Percentiles rank a stretch among this genome's conserved stretches.
Conservation (phyloP, 129 eudicot genomes). For the Tagetes erecta region DNA sequence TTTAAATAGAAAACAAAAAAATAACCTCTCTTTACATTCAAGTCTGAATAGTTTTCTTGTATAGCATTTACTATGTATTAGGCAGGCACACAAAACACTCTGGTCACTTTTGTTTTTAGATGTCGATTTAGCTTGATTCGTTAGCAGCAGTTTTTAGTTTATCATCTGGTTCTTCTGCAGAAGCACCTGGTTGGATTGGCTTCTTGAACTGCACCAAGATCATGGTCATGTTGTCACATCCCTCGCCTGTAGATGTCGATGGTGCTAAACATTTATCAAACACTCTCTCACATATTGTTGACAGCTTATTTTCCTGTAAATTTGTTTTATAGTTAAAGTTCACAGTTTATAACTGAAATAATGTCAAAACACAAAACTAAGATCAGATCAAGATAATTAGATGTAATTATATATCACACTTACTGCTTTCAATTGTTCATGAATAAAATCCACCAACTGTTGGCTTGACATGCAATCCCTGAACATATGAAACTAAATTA, state of each 20-base stretch:
- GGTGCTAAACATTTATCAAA: slow-evolving; percentile 84
- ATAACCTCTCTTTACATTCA: background rate
- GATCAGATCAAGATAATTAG: background rate
- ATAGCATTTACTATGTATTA: slow-evolving; percentile 12
- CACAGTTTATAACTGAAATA: background rate
- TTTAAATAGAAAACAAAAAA: too few relatives aligned
- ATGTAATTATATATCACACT: slow-evolving; percentile 18
- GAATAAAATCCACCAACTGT: slow-evolving; percentile 80
- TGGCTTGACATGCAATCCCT: slow-evolving; percentile 99
- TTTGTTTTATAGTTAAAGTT: background rate
- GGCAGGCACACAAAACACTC: background rate
- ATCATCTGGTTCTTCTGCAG: slow-evolving; percentile 24
- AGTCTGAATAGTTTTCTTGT: background rate
- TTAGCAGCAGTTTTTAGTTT: slow-evolving; percentile 26
- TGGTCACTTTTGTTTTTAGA: background rate
- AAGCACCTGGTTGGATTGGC: slow-evolving; percentile 27
- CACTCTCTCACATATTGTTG: slow-evolving; percentile 74
- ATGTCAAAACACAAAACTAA: background rate
- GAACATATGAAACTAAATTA: slow-evolving; percentile 22
- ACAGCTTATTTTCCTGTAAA: slow-evolving; percentile 78
- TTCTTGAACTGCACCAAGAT: slow-evolving; percentile 87
- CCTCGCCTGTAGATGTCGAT: slow-evolving; percentile 95
- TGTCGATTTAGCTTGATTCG: slow-evolving; percentile 14
- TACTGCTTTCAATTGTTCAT: slow-evolving; percentile 68
- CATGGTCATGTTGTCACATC: slow-evolving; percentile 99